Conservation (phyloP, 495 filamentous ascomycete species). For the Pseudotulostoma volvatum region DNA sequence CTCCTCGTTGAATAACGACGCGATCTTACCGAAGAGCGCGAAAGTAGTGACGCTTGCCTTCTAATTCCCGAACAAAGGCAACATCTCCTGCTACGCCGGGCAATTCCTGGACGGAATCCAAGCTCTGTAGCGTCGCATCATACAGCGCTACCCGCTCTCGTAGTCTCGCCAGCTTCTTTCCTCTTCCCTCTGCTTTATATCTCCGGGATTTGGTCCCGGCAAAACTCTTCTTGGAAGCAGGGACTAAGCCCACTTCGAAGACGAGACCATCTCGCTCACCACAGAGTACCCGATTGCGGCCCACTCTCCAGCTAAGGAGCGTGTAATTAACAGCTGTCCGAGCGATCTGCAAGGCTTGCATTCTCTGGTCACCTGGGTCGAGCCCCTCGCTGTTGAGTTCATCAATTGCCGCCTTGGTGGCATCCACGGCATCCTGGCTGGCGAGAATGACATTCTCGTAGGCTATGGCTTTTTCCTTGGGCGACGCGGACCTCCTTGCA, state of each 20-base stretch:
- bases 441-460: slow-evolving; percentile 84
- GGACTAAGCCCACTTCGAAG: slow-evolving; percentile 38
- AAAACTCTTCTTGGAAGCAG: slow-evolving; percentile 19
- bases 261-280: slow-evolving; percentile 59
- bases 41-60: slow-evolving; percentile 70
- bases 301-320: slow-evolving; percentile 86
- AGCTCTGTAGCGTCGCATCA: slow-evolving; percentile 72
- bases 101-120: slow-evolving; percentile 79
- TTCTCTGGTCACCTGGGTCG: slow-evolving; percentile 63
- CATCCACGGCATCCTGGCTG: slow-evolving; percentile 88
- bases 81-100: slow-evolving; percentile 83
- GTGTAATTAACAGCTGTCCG: slow-evolving; percentile 84
- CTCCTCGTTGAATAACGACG: no score
- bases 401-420: slow-evolving; percentile 81
- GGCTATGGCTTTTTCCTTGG: slow-evolving; percentile 51
- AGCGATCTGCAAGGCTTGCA: slow-evolving; percentile 88
- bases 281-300: slow-evolving; percentile 76
- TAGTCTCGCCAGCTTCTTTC: slow-evolving; percentile 57
- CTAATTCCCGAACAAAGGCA: slow-evolving; percentile 54
- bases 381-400: slow-evolving; percentile 72
- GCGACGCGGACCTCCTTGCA: slow-evolving; percentile 21
- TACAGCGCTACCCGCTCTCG: slow-evolving; percentile 87
- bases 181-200: slow-evolving; percentile 40
- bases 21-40: slow-evolving; percentile 58
- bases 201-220: slow-evolving; percentile 38